These are phyloP conservation scores for Saxophila tyrrhenica DNA, from an alignment of 495 filamentous ascomycete genomes.

Conservation along the genomic window DNA sequence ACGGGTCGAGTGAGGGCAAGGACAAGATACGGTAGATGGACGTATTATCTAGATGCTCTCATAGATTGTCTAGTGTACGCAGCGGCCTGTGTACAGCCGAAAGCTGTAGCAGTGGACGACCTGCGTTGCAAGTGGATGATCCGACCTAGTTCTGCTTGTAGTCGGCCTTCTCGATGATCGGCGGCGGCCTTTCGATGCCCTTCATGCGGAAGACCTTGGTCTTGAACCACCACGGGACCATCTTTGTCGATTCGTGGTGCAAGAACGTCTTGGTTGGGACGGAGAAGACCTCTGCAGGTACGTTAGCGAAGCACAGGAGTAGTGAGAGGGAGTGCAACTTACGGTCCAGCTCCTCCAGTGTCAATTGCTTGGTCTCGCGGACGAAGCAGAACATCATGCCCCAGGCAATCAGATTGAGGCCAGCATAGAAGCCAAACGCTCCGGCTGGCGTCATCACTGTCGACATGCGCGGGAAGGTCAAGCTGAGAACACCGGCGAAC, in stretches of 20 bases:
- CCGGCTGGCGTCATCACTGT: conserved; percentile 22
- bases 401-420: conserved; percentile 56
- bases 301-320: background rate
- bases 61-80: too few relatives aligned
- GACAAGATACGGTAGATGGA: too few relatives aligned
- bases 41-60: too few relatives aligned
- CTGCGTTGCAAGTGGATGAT: too few relatives aligned
- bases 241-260: conserved; percentile 40
- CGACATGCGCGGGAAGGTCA: conserved; percentile 27
- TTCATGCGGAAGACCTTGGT: conserved; percentile 50
- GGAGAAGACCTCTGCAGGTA: conserved; percentile 19
- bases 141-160: too few relatives aligned
- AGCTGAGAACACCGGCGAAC: conserved; percentile 23
- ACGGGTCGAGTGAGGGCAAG: too few relatives aligned
- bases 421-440: conserved; percentile 49
- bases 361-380: conserved; percentile 69
- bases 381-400: conserved; percentile 64
- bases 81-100: too few relatives aligned
- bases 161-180: conserved; percentile 7
- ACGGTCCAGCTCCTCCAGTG: conserved; percentile 48
- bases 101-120: too few relatives aligned
- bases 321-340: background rate
- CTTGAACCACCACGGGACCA: conserved; percentile 60
- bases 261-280: conserved; percentile 25
- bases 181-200: conserved; percentile 41